Percentiles rank a stretch among this genome's conserved stretches.
phyloP scores from a whole-genome alignment of 768 basidiomycete species.

The Boletus patriciae region DNA sequence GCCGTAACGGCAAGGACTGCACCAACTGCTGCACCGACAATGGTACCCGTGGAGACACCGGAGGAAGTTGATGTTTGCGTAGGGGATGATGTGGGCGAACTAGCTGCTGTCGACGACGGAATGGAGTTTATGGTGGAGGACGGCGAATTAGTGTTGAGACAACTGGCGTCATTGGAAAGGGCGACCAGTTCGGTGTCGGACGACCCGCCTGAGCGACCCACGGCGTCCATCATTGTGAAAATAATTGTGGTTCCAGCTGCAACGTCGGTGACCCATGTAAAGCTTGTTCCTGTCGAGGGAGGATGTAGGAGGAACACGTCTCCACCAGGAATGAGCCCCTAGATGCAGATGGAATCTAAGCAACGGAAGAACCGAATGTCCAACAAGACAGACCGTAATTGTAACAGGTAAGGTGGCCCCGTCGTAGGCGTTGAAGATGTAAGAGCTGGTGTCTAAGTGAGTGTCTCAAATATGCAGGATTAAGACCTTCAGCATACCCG shows the following conservation, averaged over 20 bases:
- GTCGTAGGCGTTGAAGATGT: conserved; percentile 44
- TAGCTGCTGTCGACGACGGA: conserved; percentile 23
- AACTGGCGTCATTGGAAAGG: conserved; percentile 47
- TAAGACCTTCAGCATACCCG: conserved; percentile 40
- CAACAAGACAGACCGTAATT: conserved; percentile 43
- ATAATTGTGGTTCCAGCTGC: conserved; percentile 57
- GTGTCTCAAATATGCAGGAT: not conserved
- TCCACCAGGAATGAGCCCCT: conserved; percentile 69
- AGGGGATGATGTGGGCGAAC: conserved; percentile 21
- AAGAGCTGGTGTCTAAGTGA: conserved; percentile 39
- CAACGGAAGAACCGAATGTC: not conserved
- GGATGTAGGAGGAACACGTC: conserved; percentile 46
- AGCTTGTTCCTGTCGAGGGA: conserved; percentile 37
- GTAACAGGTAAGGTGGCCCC: conserved; percentile 54
- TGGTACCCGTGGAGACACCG: conserved; percentile 43
- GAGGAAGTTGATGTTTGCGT: conserved; percentile 20
- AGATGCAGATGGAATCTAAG: not conserved
- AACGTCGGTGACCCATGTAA: conserved; percentile 58
- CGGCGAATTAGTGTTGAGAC: conserved; percentile 53
- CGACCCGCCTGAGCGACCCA: conserved; percentile 55
- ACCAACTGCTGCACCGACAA: conserved; percentile 51
- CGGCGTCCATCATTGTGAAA: conserved; percentile 55
- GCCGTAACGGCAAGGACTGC: conserved; percentile 54
- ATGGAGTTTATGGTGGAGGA: conserved; percentile 43
- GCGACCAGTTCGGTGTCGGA: conserved; percentile 54